Conservation (phyloP, 1,139 yeast genomes). For the Yamadazyma dendronema region DNA sequence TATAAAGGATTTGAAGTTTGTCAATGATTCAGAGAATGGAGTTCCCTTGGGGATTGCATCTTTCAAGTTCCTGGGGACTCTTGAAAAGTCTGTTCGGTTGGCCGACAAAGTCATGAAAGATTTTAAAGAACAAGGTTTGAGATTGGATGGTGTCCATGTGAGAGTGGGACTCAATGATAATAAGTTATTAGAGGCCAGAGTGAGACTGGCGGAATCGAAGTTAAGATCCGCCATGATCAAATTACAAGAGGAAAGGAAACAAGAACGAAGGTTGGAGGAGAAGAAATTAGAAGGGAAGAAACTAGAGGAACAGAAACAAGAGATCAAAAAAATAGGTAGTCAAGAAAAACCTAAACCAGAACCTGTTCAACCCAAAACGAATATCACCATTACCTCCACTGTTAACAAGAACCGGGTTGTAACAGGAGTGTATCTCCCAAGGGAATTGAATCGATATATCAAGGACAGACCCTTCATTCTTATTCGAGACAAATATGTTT, state of each 20-base stretch:
- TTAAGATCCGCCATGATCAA: constrained; percentile 23
- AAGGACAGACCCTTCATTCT: constrained; percentile 56
- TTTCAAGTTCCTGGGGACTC: constrained; percentile 59
- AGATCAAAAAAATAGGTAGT: too few species aligned
- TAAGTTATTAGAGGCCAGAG: constrained; percentile 28
- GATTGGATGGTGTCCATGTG: constrained; percentile 41
- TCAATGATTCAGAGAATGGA: constrained; percentile 74
- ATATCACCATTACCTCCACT: constrained; percentile 36
- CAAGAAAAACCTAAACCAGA: constrained; percentile 4
- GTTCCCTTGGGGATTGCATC: constrained; percentile 77
- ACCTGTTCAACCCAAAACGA: constrained; percentile 13
- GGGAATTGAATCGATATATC: constrained; percentile 45
- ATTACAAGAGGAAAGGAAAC: constrained; percentile 31
- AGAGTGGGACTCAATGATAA: constrained; percentile 40
- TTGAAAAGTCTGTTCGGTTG: constrained; percentile 50
- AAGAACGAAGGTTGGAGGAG: constrained; percentile 17
- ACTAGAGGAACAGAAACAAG: constrained; percentile 1
- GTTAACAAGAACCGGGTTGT: constrained; percentile 31
- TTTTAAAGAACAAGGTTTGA: constrained; percentile 28
- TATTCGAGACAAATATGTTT: constrained; percentile 53
- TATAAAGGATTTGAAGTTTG: constrained; percentile 51
- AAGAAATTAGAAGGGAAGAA: constrained; percentile 10
- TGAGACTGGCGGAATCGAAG: constrained; percentile 28
- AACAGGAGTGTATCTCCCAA: constrained; percentile 40
- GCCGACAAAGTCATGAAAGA: constrained; percentile 34